Base-by-base conservation (phyloP, 352 stramenopile genomes). In the Pythium aristosporum region DNA sequence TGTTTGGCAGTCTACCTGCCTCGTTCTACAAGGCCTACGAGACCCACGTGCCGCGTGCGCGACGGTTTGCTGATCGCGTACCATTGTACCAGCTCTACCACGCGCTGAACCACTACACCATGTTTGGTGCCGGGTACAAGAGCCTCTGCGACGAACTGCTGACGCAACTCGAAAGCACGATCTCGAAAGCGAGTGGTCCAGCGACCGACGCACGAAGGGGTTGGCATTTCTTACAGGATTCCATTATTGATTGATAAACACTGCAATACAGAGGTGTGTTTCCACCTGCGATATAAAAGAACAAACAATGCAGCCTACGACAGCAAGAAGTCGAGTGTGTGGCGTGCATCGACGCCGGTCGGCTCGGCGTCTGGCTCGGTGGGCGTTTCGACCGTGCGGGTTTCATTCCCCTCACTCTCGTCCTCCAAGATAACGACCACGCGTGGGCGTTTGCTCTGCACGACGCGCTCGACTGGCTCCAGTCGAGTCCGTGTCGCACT, bases 81-180 rank as follows among this genome's bases (percentile, higher is more conserved):
- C 73, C 72, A 18, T 65, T 95, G 1, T 96, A 95, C 60, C 83
- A 92, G 65, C 67, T 93, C 13, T 95, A 96, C 72, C 88, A 96
- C 65, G 87, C 91, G 50, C 69, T 94, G 1, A 94, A 95, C 65
- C 87, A 95, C 68, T 82, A 87, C 44, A 86, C 91, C 49, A 61
- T 96, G 12, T 96, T 96, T 72, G 85, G 88, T 41, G 23, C 1
- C 8, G 57, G 42, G 1, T 70, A 65, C 57, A 20, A 66, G 50
- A 28, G 41, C 13, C 30, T 69, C 13, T 69, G 62, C 23, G 62
- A 69, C 6, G 49, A 56, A 7, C 55, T 69, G 8, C 32, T 69
- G 20, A 30, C n/a, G 15, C 52, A 52, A 11, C 48, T 68, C n/a
- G 47, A 60, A 46, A 20, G 2, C 3, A 64, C 46, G 6, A 21